phyloP scores from a whole-genome alignment of 306 rosid species.

The Mimosa pudica region DNA sequence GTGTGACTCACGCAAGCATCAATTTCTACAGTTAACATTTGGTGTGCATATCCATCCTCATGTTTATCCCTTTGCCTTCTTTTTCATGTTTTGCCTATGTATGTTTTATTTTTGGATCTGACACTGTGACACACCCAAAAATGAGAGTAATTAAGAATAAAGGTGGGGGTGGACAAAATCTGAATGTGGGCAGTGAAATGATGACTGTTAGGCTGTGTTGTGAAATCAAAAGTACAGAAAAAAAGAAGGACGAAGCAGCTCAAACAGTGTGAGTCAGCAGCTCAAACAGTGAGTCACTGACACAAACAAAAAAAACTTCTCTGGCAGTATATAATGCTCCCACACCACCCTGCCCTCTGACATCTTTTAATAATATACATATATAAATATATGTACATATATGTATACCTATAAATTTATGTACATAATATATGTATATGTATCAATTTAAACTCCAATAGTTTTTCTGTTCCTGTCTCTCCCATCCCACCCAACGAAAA shows the following conservation, averaged over 20 bases:
- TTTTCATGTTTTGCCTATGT: not conserved
- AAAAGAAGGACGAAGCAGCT: slow-evolving; percentile 18
- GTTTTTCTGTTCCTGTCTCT: too few relatives aligned
- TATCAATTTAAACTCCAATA: too few relatives aligned
- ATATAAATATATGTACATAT: not conserved
- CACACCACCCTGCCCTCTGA: not conserved
- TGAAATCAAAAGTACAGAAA: slow-evolving; percentile 12
- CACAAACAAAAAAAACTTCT: not conserved
- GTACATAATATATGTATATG: too few relatives aligned
- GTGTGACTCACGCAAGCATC: not conserved
- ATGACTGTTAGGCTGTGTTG: not conserved
- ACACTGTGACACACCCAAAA: not conserved
- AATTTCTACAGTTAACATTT: not conserved
- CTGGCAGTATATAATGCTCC: not conserved
- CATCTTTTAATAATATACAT: not conserved
- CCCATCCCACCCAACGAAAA: too few relatives aligned
- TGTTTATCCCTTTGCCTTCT: not conserved
- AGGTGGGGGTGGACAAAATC: not conserved
- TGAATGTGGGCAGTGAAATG: not conserved
- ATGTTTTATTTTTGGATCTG: not conserved
- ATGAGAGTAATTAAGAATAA: not conserved
- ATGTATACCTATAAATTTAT: too few relatives aligned
- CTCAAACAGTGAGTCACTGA: not conserved
- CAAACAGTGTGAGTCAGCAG: not conserved
- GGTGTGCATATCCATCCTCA: not conserved